Evolutionary conservation across 208 protist species (phyloP).

Genomic region (Blastocrithidia nonstop): DNA sequence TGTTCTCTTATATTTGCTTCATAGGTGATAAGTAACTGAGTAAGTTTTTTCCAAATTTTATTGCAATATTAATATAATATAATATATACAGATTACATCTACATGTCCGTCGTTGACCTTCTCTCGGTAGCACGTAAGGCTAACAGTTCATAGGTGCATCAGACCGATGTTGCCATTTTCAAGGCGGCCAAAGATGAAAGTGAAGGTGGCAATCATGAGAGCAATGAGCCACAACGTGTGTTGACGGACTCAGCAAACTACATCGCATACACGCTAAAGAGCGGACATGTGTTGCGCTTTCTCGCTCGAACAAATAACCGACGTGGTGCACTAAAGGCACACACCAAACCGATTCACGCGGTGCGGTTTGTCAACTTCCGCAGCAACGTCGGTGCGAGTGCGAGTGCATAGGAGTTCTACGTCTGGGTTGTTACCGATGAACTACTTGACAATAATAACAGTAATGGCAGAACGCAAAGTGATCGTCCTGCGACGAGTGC

Average conservation of each 20-base stretch:
- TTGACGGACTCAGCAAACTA: conserved; percentile 61
- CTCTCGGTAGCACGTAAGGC: conserved; percentile 10
- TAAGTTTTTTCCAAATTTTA: no score
- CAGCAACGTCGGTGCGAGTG: conserved; percentile 74
- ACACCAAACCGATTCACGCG: conserved; percentile 38
- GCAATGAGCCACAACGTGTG: conserved; percentile 25
- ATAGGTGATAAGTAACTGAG: no score
- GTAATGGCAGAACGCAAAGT: no score
- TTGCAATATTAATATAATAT: no score
- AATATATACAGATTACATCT: no score
- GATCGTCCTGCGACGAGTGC: neutral
- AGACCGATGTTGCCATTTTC: conserved; percentile 43
- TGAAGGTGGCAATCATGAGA: neutral
- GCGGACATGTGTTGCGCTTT: conserved; percentile 38
- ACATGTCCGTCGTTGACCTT: conserved; percentile 18
- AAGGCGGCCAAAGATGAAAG: conserved; percentile 15
- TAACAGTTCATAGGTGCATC: conserved; percentile 12
- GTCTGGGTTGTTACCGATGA: conserved; percentile 62
- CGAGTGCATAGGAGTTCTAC: conserved; percentile 42
- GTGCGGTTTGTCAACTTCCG: conserved; percentile 78
- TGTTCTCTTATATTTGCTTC: no score
- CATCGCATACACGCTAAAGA: conserved; percentile 73
- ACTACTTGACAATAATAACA: no score
- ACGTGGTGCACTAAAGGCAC: conserved; percentile 25
- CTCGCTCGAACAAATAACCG: conserved; percentile 42